phyloP scores from a whole-genome alignment of 805 yeast genomes.

The Ogataea corticis region DNA sequence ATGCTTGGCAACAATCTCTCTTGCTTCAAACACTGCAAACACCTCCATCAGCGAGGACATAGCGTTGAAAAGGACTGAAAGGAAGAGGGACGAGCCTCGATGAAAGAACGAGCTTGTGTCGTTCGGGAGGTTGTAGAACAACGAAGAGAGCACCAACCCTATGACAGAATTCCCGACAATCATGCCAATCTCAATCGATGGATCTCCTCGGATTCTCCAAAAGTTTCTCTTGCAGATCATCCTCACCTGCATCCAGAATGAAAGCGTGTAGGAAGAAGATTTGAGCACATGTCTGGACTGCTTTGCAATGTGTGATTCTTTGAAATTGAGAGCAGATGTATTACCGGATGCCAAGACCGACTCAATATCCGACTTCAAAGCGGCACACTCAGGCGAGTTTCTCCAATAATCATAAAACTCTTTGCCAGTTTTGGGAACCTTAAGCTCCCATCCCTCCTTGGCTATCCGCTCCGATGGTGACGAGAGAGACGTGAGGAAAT shows the following conservation, averaged over 20 bases:
- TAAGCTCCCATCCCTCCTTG: conserved; percentile 36
- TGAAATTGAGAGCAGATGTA: too few relatives aligned
- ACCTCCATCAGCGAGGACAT: conserved; percentile 49
- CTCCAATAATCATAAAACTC: conserved; percentile 45
- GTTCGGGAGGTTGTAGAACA: conserved; percentile 49
- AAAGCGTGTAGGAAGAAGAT: conserved; percentile 50
- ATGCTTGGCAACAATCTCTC: conserved; percentile 59
- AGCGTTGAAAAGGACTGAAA: conserved; percentile 55
- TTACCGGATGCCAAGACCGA: too few relatives aligned
- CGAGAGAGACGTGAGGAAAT: conserved; percentile 40
- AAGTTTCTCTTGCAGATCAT: conserved; percentile 46
- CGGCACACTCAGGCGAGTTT: conserved; percentile 34
- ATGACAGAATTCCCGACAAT: conserved; percentile 47
- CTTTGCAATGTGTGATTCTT: too few relatives aligned
- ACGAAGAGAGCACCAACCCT: conserved; percentile 56
- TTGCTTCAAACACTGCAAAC: conserved; percentile 50
- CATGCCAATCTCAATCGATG: conserved; percentile 44
- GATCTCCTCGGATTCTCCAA: conserved; percentile 50
- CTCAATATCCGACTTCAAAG: conserved; percentile 39
- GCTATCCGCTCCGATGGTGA: conserved; percentile 35
- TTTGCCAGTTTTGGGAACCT: conserved; percentile 40
- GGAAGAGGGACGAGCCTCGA: conserved; percentile 50
- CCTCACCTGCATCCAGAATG: conserved; percentile 52
- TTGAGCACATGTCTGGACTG: conserved; percentile 24
- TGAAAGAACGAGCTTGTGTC: conserved; percentile 48